Evolutionary conservation across 495 filamentous ascomycete species (phyloP).

Genomic region (Talaromyces ruber): DNA sequence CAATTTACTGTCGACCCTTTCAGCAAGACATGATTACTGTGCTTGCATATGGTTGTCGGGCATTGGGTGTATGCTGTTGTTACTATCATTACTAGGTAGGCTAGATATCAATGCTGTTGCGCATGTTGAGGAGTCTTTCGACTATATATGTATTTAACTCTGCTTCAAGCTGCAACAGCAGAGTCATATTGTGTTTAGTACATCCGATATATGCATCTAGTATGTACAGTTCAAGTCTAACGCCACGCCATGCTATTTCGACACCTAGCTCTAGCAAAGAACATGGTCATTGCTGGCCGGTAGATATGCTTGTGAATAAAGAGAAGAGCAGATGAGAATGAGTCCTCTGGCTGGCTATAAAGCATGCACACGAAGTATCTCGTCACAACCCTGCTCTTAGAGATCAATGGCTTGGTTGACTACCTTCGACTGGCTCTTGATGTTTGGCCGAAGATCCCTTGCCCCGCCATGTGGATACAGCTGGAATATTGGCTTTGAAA

Average conservation of each 20-base stretch:
- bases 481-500: conserved; percentile 82
- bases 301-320: background rate
- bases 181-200: background rate
- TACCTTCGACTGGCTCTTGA: conserved; percentile 24
- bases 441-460: conserved; percentile 85
- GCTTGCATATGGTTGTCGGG: background rate
- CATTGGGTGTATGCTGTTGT: background rate
- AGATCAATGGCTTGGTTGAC: background rate
- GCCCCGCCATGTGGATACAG: conserved; percentile 87
- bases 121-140: background rate
- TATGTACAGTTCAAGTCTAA: conserved; percentile 1
- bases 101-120: background rate
- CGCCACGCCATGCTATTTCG: conserved; percentile 6
- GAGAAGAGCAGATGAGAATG: background rate
- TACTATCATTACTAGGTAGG: background rate
- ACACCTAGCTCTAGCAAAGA: background rate
- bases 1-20: too few relatives aligned
- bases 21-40: background rate
- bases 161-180: background rate
- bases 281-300: background rate
- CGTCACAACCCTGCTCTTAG: background rate
- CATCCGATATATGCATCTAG: conserved; percentile 2
- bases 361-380: background rate
- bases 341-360: background rate
- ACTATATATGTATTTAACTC: background rate